These are phyloP conservation scores for Nigrospora sphaerica DNA, from an alignment of 2,329 filamentous ascomycete species.

Conservation along the genomic window DNA sequence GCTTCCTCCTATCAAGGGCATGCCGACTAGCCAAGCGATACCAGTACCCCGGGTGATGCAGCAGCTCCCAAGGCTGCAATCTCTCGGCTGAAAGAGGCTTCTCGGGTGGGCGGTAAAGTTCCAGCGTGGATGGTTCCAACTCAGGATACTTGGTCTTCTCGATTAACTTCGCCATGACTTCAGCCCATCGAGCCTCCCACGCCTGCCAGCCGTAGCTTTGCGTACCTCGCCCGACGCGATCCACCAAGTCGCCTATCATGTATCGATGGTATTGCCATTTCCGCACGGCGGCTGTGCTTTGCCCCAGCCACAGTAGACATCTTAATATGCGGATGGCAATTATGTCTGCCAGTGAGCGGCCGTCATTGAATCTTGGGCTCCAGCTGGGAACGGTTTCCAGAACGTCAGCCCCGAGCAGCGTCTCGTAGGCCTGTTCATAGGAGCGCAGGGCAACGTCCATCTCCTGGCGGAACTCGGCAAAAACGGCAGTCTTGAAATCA, in stretches of 20 bases:
- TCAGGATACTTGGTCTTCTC: constrained; percentile 45
- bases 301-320: constrained; percentile 72
- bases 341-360: constrained; percentile 77
- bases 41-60: constrained; percentile 64
- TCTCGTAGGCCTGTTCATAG: constrained; percentile 82
- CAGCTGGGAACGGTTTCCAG: constrained; percentile 85
- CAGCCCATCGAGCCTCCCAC: constrained; percentile 75
- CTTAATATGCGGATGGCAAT: constrained; percentile 75
- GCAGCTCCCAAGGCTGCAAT: constrained; percentile 53
- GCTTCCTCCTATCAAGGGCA: constrained; percentile 40
- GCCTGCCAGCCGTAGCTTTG: constrained; percentile 90
- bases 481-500: constrained; percentile 85
- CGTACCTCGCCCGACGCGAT: constrained; percentile 76
- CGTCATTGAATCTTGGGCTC: constrained; percentile 87
- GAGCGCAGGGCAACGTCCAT: constrained; percentile 81
- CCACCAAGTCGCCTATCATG: constrained; percentile 68
- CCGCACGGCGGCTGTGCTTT: constrained; percentile 72
- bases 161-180: constrained; percentile 54
- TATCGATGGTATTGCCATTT: constrained; percentile 74
- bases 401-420: constrained; percentile 72
- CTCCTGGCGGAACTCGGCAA: constrained; percentile 89
- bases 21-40: constrained; percentile 55
- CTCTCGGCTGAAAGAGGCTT: constrained; percentile 51
- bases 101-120: constrained; percentile 49
- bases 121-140: constrained; percentile 33